Evolutionary conservation across 768 basidiomycete species (phyloP), one percentile per base, ranked within the genome.

Genomic region (Vararia minispora): DNA sequence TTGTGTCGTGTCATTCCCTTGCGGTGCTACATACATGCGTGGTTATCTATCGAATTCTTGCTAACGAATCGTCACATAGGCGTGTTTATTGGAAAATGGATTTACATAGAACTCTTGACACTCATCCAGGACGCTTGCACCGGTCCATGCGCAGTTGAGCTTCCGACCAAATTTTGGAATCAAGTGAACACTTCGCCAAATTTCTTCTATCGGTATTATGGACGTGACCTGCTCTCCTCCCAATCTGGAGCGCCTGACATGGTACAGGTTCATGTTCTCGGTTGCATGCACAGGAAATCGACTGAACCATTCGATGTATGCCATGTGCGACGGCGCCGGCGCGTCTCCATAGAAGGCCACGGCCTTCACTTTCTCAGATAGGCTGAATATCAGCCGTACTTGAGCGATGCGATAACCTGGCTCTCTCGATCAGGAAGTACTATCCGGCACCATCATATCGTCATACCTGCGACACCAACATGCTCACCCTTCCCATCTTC

Each of bases 21-120:
- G n/a, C n/a, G n/a, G n/a, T n/a, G n/a, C n/a, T n/a, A n/a, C n/a
- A n/a, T n/a, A n/a, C 8, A 32, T 16, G n/a, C n/a, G n/a, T n/a
- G n/a, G n/a, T n/a, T n/a, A n/a, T n/a, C n/a, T n/a, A n/a, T n/a
- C n/a, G n/a, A n/a, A 8, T 8, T 16, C 9, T 6, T 32, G 30
- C 8, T 43, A 43, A 14, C 10, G 25, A 4, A 41, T 7, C 20
- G 39, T 42, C 3, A 42, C 28, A 27, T 34, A 44, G 9, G 33
- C 23, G 37, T 42, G 24, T 3, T 36, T 18, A 14, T 50, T 43
- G 2, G 30, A 5, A 26, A 47, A 44, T 3, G 35, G 8, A 28
- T 41, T 44, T 3, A 47, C 24, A 31, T 37, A 45, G 33, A 50
- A 47, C 0, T 23, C 18, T 3, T 28, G 3, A 28, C 39, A 42